phyloP scores from a whole-genome alignment of 1,284 basidiomycete genomes.

The Leccinum cinnamomeum region DNA sequence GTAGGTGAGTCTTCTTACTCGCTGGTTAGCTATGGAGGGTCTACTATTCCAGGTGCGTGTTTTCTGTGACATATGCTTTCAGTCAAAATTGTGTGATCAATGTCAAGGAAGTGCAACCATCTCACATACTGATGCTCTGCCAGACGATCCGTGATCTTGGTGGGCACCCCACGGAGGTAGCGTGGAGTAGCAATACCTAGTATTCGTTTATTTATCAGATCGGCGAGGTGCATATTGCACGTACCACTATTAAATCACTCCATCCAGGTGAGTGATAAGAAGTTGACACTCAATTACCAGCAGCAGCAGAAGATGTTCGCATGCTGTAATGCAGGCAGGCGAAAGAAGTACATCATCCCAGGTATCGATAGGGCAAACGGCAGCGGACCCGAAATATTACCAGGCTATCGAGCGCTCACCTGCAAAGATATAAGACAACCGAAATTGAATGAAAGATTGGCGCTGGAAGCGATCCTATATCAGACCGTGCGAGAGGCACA shows the following conservation, averaged over 20 bases:
- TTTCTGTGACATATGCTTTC: neutral
- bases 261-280: neutral
- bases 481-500: neutral
- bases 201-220: neutral
- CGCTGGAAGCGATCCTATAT: slow-evolving; percentile 9
- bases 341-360: slow-evolving; percentile 8
- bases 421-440: neutral
- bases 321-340: slow-evolving; percentile 6
- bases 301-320: neutral
- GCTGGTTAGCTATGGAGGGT: neutral
- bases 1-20: neutral
- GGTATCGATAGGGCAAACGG: neutral
- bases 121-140: neutral
- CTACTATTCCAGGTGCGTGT: neutral
- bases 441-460: neutral
- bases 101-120: neutral
- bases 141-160: neutral
- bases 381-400: neutral
- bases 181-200: neutral
- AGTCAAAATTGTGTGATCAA: neutral
- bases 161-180: neutral
- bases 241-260: neutral
- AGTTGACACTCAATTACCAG: neutral
- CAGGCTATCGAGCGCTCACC: neutral
- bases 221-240: neutral